Percentiles rank a stretch among this genome's conserved stretches.
phyloP scores from a whole-genome alignment of 2,329 filamentous ascomycete species.

The Penicillium sp. region DNA sequence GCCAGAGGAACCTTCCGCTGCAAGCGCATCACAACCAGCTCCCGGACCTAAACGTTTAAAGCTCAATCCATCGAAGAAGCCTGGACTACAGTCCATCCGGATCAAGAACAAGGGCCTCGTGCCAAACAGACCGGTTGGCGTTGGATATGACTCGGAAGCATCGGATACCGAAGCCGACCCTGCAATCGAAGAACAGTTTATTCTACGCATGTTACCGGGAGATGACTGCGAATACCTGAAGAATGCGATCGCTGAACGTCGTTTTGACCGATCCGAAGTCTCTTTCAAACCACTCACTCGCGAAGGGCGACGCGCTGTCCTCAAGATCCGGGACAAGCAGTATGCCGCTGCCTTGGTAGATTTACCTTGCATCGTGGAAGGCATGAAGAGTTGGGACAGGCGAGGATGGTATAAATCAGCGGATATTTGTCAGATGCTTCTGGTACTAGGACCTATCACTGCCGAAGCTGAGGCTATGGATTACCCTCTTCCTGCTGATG shows the following conservation, averaged over 20 bases:
- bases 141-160: constrained; percentile 95
- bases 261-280: constrained; percentile 80
- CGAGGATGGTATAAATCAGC: constrained; percentile 87
- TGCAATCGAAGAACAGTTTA: constrained; percentile 84
- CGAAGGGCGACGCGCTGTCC: constrained; percentile 73
- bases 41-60: constrained; percentile 46
- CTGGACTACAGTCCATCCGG: constrained; percentile 54
- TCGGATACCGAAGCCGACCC: constrained; percentile 89
- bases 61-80: constrained; percentile 44
- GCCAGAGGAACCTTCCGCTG: constrained; percentile 30
- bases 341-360: constrained; percentile 84
- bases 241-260: constrained; percentile 74
- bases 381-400: constrained; percentile 92
- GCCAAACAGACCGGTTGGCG: constrained; percentile 73
- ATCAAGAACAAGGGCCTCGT: constrained; percentile 71
- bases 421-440: constrained; percentile 86
- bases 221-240: constrained; percentile 84
- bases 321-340: constrained; percentile 70
- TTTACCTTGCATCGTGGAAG: constrained; percentile 83
- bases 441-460: constrained; percentile 72
- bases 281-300: constrained; percentile 74
- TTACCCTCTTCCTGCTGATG: constrained; percentile 72
- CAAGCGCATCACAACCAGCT: constrained; percentile 24
- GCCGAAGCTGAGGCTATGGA: constrained; percentile 69
- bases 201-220: constrained; percentile 86